phyloP scores from a whole-genome alignment of 2,329 filamentous ascomycete species.

The Diaporthe ampelina region DNA sequence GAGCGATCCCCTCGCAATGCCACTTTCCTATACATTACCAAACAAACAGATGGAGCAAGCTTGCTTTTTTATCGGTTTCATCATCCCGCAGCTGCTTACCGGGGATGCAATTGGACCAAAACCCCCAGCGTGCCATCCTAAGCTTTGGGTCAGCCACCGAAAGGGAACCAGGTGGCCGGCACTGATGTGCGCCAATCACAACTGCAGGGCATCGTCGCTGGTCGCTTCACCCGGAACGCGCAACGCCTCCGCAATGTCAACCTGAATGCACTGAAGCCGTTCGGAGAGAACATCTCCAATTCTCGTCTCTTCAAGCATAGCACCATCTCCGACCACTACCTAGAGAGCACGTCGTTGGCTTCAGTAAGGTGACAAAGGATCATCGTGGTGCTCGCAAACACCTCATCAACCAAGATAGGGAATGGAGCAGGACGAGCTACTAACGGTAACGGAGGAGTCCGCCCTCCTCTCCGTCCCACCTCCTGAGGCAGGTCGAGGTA shows the following conservation, averaged over 20 bases:
- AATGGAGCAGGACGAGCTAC: constrained; percentile 10
- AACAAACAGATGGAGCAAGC: neutral
- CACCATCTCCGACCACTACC: too few species aligned
- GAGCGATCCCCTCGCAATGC: neutral
- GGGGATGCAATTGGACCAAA: constrained; percentile 1
- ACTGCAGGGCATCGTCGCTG: neutral
- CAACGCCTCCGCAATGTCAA: neutral
- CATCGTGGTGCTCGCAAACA: neutral
- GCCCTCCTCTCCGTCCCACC: constrained; percentile 6
- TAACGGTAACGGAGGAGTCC: constrained; percentile 2
- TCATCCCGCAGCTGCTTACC: neutral
- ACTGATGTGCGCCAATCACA: constrained; percentile 18
- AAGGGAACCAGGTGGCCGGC: constrained; percentile 8
- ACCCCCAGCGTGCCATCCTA: neutral
- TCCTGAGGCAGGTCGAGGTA: neutral
- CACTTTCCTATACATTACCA: neutral
- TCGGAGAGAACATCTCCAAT: neutral
- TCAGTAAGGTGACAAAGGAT: neutral
- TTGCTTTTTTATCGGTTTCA: neutral
- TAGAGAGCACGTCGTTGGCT: neutral
- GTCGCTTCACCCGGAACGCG: neutral
- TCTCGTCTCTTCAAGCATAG: neutral
- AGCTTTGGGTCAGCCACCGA: neutral
- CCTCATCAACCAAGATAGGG: neutral
- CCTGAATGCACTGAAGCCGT: neutral